Base-by-base conservation (phyloP, 139 green algal genomes). In the Tetratostichococcus sp. region DNA sequence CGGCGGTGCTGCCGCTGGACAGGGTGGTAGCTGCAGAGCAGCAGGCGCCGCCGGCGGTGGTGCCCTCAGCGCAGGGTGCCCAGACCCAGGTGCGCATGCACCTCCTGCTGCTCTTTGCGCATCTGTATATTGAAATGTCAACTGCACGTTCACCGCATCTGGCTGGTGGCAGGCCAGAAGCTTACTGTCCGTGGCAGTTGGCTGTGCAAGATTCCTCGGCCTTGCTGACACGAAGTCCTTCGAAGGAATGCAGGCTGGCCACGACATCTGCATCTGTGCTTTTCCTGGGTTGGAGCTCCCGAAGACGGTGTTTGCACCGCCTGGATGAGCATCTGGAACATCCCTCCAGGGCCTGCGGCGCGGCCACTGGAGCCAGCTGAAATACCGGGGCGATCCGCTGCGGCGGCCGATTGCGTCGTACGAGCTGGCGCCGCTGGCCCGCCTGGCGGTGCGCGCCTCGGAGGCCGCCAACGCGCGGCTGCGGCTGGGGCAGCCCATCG, bases 331-430 rank as follows among this genome's bases (percentile, higher is more conserved):
- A 25, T 62, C 17, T 25, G 14, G n/a, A 26, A 28, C 26, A n/a
- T 26, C 11, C 17, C 25, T 67, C 72, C 83, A 82, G 77, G 71
- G 69, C 1, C 65, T 89, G 66, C 79, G 69, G 34, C 74, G 77
- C 77, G 89, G 85, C 66, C 80, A 65, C 57, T 90, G 86, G 82
- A 70, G 72, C 58, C 75, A 84, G 28, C 58, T 91, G 67, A 72
- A 65, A 4, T 97, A 93, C 83, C 83, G 83, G 32, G 91, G 91
- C 31, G 91, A 97, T 79, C 86, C 79, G 69, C 83, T 97, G 77
- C 57, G 80, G 43, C 75, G 88, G n/a, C 92, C 92, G 42, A 89
- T 96, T 26, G 77, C 88, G 28, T 82, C 75, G 57, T 87, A 91
- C 66, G 92, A 97, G 86, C 34, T 96, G 8, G 71, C 50, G 2